Conservation (phyloP, 2,329 filamentous ascomycete genomes). For the Hypoxylon sp. region DNA sequence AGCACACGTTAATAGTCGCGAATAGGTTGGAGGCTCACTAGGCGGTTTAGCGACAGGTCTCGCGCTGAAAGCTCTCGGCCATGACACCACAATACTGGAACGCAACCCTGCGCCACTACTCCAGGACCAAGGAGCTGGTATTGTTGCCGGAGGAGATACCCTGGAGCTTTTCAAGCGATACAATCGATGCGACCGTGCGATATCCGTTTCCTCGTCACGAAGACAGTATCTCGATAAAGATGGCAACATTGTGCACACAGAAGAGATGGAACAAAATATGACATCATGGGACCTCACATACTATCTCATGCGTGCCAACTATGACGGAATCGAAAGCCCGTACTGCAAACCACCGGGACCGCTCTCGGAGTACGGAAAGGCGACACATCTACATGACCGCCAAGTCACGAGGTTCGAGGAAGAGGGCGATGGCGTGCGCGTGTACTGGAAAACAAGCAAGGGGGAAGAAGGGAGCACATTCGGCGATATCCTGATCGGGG, state of each 20-base stretch:
- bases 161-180: slow-evolving; percentile 53
- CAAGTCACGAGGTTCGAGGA: slow-evolving; percentile 45
- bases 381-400: slow-evolving; percentile 46
- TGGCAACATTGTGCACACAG: slow-evolving; percentile 46
- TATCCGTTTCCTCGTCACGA: slow-evolving; percentile 44
- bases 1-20: slow-evolving; percentile 1
- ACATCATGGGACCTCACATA: slow-evolving; percentile 59
- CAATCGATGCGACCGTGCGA: slow-evolving; percentile 48
- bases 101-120: slow-evolving; percentile 53
- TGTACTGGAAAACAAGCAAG: slow-evolving; percentile 47
- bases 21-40: slow-evolving; percentile 53
- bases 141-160: slow-evolving; percentile 55
- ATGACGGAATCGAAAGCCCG: slow-evolving; percentile 49
- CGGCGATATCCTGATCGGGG: slow-evolving; percentile 53
- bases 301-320: slow-evolving; percentile 54
- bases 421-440: slow-evolving; percentile 42
- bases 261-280: slow-evolving; percentile 53
- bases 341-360: slow-evolving; percentile 46
- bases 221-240: slow-evolving; percentile 48
- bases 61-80: slow-evolving; percentile 52
- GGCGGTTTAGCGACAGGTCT: slow-evolving; percentile 52
- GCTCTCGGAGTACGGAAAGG: slow-evolving; percentile 42
- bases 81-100: slow-evolving; percentile 55
- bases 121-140: slow-evolving; percentile 58
- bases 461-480: slow-evolving; percentile 44